A percentile compares a stretch with the other conserved stretches of the same genome.
phyloP scores from a whole-genome alignment of 352 stramenopile genomes.

The Globisporangium middletonii region DNA sequence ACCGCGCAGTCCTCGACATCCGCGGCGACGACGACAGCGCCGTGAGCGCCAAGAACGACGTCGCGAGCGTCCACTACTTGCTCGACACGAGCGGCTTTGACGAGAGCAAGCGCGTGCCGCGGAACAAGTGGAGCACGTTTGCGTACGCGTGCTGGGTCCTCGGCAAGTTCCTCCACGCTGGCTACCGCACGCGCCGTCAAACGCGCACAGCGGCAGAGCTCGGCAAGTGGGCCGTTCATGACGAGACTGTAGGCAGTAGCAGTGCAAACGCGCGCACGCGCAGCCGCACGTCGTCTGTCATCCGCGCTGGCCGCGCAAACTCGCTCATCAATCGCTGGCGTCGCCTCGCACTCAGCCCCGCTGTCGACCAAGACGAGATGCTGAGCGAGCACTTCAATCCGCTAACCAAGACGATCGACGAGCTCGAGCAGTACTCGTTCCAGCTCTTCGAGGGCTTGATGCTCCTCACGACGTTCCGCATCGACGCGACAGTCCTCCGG shows the following conservation, averaged over 20 bases:
- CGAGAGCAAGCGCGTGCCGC: conserved; percentile 49
- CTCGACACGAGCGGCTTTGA: conserved; percentile 62
- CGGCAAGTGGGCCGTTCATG: conserved; percentile 2
- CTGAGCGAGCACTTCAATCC: conserved; percentile 50
- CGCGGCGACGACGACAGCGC: conserved; percentile 25
- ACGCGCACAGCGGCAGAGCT: conserved; percentile 1
- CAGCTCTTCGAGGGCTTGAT: conserved; percentile 57
- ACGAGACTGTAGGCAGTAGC: conserved; percentile 3
- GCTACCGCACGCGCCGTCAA: neutral
- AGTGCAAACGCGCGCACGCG: conserved; percentile 11
- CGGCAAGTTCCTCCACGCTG: conserved; percentile 41
- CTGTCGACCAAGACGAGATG: conserved; percentile 34
- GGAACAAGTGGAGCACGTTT: conserved; percentile 77
- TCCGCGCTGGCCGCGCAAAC: conserved; percentile 33
- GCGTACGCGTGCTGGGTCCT: conserved; percentile 57
- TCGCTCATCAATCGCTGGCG: conserved; percentile 63
- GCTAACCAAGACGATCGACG: conserved; percentile 42
- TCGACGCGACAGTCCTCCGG: conserved; percentile 34
- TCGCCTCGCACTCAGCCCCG: conserved; percentile 39
- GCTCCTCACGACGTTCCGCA: conserved; percentile 64
- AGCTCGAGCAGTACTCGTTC: conserved; percentile 55
- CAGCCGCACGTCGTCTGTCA: conserved; percentile 35
- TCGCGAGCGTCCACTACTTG: conserved; percentile 63
- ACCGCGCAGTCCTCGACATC: conserved; percentile 37
- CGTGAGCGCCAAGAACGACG: conserved; percentile 40